Conservation (phyloP, 805 yeast genomes). For the Candida bentonensis region DNA sequence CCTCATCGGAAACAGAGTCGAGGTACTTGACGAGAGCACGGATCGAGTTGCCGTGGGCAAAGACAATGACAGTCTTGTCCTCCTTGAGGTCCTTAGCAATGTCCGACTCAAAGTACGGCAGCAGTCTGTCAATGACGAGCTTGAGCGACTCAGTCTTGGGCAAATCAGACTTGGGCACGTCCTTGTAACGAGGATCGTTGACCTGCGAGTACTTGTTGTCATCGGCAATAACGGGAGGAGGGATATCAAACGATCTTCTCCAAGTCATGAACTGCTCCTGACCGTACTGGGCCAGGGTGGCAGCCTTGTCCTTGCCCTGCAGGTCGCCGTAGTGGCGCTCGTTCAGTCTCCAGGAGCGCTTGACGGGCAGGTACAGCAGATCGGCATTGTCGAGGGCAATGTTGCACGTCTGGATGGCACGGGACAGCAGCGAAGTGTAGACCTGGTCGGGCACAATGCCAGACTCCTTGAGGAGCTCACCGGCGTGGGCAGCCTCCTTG, state of each 20-base stretch:
- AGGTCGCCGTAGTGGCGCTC: slow-evolving; percentile 99
- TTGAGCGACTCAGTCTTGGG: slow-evolving; percentile 93
- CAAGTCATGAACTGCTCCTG: slow-evolving; percentile 86
- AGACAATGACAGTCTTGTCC: slow-evolving; percentile 83
- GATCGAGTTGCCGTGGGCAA: slow-evolving; percentile 98
- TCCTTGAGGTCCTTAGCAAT: slow-evolving; percentile 70
- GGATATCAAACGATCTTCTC: slow-evolving; percentile 95
- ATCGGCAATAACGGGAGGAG: slow-evolving; percentile 81
- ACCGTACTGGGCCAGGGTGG: slow-evolving; percentile 76
- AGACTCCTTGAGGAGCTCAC: slow-evolving; percentile 78
- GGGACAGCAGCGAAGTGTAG: slow-evolving; percentile 79
- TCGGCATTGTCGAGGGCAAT: slow-evolving; percentile 82
- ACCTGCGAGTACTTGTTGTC: slow-evolving; percentile 71
- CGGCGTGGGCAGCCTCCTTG: slow-evolving; percentile 87
- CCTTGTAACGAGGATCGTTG: slow-evolving; percentile 73
- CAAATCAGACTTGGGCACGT: slow-evolving; percentile 70
- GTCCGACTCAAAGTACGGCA: slow-evolving; percentile 94
- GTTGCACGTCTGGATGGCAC: slow-evolving; percentile 97
- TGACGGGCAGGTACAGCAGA: slow-evolving; percentile 79
- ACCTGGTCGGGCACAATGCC: slow-evolving; percentile 75
- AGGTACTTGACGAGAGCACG: slow-evolving; percentile 94
- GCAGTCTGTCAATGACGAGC: slow-evolving; percentile 87
- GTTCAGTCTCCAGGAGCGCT: slow-evolving; percentile 94
- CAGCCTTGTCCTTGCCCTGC: slow-evolving; percentile 97
- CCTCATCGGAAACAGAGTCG: slow-evolving; percentile 83